Evolutionary conservation across 345 rosid species (phyloP), one percentile per base, ranked within the genome.

Genomic region (Aethionema arabicum): DNA sequence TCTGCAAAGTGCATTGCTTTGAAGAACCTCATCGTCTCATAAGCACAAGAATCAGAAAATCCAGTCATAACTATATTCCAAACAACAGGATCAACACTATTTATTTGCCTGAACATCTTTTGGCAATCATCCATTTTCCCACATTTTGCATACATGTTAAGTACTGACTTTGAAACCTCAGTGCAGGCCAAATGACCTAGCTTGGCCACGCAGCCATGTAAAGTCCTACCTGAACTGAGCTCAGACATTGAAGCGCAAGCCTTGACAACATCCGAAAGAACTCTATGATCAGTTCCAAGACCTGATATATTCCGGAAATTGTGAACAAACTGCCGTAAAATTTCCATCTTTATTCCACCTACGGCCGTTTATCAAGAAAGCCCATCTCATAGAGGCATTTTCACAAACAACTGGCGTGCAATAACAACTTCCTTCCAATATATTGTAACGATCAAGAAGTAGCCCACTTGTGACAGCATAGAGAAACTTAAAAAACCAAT

Each of bases 51-150:
- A 65, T 73, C 67, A 6, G 87, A 73, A 54, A 79, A 77, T 63
- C 91, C 97, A 42, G 93, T 72, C 46, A 90, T 66, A 48, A 85
- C 74, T 69, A 85, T 90, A 69, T 90, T 90, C 93, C 93, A 87
- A 60, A 81, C 77, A 50, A 87, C 91, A 61, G 88, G 77, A 76
- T 87, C 93, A 32, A 37, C 46, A 33, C 52, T 59, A 13, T 45
- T 76, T 75, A 87, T 72, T 48, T 87, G 81, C 39, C 62, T 72
- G 47, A 87, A 90, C 38, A 90, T 68, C 65, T 68, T 72, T 56
- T 61, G 59, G 77, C 80, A 85, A 66, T 90, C 93, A 70, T 40
- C 63, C 8, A 81, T 64, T 41, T 68, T 79, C 55, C 84, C 78
- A 37, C 85, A 83, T 66, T 85, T 90, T 36, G 91, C 89, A 74